These are phyloP conservation scores for Pseudocercospora fijiensis DNA, from an alignment of 2,329 filamentous ascomycete genomes.

Conservation along the genomic window DNA sequence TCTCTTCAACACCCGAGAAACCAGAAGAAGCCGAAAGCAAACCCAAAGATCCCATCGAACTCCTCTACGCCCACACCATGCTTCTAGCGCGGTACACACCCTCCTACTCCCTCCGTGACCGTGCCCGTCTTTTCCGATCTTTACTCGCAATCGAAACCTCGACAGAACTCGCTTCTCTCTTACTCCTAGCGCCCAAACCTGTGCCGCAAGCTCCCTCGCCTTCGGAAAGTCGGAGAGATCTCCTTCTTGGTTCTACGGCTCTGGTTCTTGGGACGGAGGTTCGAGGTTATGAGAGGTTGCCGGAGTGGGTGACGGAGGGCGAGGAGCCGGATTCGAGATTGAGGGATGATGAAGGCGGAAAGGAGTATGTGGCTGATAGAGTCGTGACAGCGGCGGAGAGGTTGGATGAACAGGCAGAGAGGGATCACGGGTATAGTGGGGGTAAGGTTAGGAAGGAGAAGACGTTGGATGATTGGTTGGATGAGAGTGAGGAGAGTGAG, in stretches of 20 bases:
- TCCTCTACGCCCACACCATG: conserved; percentile 81
- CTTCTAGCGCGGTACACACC: conserved; percentile 87
- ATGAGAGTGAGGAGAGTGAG: conserved; percentile 57
- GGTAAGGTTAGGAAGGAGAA: conserved; percentile 60
- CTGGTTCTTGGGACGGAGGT: conserved; percentile 73
- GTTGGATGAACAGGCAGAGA: conserved; percentile 59
- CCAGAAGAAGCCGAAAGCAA: conserved; percentile 39
- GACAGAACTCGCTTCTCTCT: conserved; percentile 81
- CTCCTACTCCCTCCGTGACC: conserved; percentile 91
- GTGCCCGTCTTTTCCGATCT: conserved; percentile 81
- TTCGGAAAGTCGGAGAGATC: conserved; percentile 73
- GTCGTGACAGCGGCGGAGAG: conserved; percentile 52
- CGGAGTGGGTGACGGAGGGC: conserved; percentile 80
- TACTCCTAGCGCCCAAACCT: conserved; percentile 90
- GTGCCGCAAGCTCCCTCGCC: conserved; percentile 88
- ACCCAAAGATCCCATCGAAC: conserved; percentile 64
- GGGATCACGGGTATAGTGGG: conserved; percentile 49
- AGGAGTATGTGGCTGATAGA: conserved; percentile 40
- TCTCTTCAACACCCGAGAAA: conserved; percentile 19
- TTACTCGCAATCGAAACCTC: conserved; percentile 72
- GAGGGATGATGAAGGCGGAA: conserved; percentile 52
- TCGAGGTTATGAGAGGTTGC: conserved; percentile 74
- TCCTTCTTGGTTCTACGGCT: conserved; percentile 75
- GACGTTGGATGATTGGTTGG: conserved; percentile 90
- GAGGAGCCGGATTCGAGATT: conserved; percentile 74